Base-by-base conservation (phyloP, 129 eudicot species). In the Erigeron canadensis region DNA sequence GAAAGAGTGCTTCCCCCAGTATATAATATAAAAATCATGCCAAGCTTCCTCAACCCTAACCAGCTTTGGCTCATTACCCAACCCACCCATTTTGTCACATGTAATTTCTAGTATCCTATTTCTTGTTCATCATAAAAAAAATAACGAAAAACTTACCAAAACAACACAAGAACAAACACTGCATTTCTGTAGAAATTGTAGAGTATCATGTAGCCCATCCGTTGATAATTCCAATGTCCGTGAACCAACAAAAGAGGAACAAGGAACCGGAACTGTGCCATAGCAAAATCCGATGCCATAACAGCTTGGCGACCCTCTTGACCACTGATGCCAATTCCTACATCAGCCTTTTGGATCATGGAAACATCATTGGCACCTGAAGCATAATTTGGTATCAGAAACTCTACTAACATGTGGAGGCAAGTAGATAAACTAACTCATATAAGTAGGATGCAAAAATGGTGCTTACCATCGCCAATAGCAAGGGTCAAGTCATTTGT, bases 221-320 rank as follows among this genome's bases (percentile, higher is more conserved):
- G 86, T 74, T 89, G 98, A 80, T 93, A 93, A 80, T 93, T 93
- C 98, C 98, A 93, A 60, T 93, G 98, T 75, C 98, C 98, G 51
- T 93, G 98, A 50, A 93, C 96, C 79, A 93, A 77, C 75, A 93
- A 75, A 75, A 93, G 86, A 10, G 95, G 89, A 71, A 87, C 95
- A 79, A 93, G 81, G 65, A 93, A 93, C 78, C 90, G 84, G 83
- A 93, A 93, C 53, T 93, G 96, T n/a, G 96, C 98, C 98, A 93
- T 93, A 2, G 98, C 95, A 72, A 93, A 93, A 81, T 93, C 98
- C 41, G 98, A 93, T 45, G 75, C 75, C 81, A 79, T 73, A 12
- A 63, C 75, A 38, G 72, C 80, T 70, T 80, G 84, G 44, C 79
- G 83, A 62, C 83, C 83, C 69, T 79, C 83, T 72, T 79, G 83